These are phyloP conservation scores for Russula ochroleuca DNA, from an alignment of 768 basidiomycete species.

Conservation along the genomic window DNA sequence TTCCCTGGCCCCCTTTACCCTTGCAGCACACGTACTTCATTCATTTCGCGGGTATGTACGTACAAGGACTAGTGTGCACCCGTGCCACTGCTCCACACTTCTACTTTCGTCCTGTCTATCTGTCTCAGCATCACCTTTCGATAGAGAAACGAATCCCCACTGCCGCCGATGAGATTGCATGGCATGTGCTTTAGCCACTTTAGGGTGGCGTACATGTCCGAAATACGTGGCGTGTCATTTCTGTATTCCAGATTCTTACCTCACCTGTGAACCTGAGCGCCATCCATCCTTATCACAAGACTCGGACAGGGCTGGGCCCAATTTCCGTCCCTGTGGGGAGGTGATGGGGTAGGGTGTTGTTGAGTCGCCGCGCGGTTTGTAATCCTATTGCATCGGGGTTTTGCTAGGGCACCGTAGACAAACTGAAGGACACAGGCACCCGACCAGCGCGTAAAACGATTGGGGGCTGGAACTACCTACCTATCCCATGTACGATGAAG, in stretches of 20 bases:
- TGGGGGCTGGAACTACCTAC: not conserved
- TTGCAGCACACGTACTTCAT: not conserved
- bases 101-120: not conserved
- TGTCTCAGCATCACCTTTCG: conserved; percentile 1
- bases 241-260: not conserved
- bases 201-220: not conserved
- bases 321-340: not conserved
- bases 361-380: not conserved
- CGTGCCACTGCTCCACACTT: not conserved
- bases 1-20: not conserved
- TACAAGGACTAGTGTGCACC: conserved; percentile 2
- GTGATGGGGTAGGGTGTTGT: not conserved
- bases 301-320: not conserved
- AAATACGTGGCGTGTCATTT: not conserved
- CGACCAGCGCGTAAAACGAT: not conserved
- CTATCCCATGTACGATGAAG: not conserved
- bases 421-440: not conserved
- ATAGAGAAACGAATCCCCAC: not conserved
- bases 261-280: not conserved
- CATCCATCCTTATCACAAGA: not conserved
- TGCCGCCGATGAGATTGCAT: not conserved
- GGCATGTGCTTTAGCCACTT: not conserved
- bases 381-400: not conserved
- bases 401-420: not conserved
- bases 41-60: not conserved